Evolutionary conservation across 345 rosid genomes (phyloP).

Genomic region (Gossypium raimondii): DNA sequence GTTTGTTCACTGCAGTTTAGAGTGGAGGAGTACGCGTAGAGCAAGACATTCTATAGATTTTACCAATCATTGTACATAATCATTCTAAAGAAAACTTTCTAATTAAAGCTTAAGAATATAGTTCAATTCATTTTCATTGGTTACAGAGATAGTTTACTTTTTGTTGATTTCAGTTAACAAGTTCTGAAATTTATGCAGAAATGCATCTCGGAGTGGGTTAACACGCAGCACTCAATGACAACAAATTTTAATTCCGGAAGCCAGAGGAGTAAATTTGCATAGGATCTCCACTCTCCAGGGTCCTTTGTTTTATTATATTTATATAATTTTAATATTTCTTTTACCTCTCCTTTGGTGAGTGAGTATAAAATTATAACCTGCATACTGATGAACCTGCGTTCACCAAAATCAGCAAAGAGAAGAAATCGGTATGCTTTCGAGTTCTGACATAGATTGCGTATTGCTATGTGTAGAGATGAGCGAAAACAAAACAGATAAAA

Average conservation of each 20-base stretch:
- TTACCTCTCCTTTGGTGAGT: slow-evolving; percentile 28
- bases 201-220: slow-evolving; percentile 44
- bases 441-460: slow-evolving; percentile 49
- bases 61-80: background rate
- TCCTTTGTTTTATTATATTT: slow-evolving; percentile 13
- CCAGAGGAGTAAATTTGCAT: slow-evolving; percentile 38
- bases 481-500: slow-evolving; percentile 23
- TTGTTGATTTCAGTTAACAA: background rate
- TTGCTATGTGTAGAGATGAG: slow-evolving; percentile 44
- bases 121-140: slow-evolving; percentile 2
- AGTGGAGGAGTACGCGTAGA: background rate
- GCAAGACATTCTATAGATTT: background rate
- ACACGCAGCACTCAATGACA: slow-evolving; percentile 75
- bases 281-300: slow-evolving; percentile 20
- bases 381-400: slow-evolving; percentile 37
- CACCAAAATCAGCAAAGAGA: slow-evolving; percentile 27
- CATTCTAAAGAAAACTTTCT: background rate
- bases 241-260: slow-evolving; percentile 17
- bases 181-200: slow-evolving; percentile 38
- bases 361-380: slow-evolving; percentile 40
- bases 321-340: background rate
- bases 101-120: background rate
- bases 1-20: background rate
- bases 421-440: slow-evolving; percentile 36
- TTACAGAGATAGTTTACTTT: background rate